A percentile compares a stretch with the other conserved stretches of the same genome.
phyloP scores from a whole-genome alignment of 2,329 filamentous ascomycete species.

The Onygenales sp. region DNA sequence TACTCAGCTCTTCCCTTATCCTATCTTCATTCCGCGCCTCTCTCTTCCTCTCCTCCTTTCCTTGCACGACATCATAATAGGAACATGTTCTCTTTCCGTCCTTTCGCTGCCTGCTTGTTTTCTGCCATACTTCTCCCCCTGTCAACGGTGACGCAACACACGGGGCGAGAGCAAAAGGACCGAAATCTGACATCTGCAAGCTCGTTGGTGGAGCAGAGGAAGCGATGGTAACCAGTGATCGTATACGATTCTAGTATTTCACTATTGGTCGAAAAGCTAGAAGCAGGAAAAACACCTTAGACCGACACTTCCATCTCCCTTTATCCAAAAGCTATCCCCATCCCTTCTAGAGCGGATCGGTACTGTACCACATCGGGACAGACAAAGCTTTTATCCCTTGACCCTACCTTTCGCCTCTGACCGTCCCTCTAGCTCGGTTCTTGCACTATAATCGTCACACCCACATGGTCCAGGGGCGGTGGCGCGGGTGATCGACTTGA shows the following conservation, averaged over 20 bases:
- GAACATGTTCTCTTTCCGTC: not conserved
- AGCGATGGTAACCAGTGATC: not conserved
- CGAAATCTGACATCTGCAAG: not conserved
- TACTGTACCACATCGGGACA: constrained; percentile 2
- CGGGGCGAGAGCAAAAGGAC: not conserved
- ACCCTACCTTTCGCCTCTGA: not conserved
- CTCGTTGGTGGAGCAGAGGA: not conserved
- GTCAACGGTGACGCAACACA: not conserved
- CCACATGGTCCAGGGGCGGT: constrained; percentile 4
- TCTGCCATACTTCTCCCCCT: not conserved
- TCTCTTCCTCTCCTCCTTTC: not conserved
- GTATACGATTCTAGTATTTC: not conserved
- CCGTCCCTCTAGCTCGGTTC: not conserved
- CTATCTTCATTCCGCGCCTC: not conserved
- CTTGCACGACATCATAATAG: not conserved
- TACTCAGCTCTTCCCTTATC: not conserved
- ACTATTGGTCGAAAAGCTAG: not conserved
- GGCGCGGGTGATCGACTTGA: constrained; percentile 1
- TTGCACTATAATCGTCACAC: constrained; percentile 1
- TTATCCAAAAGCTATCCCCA: not conserved
- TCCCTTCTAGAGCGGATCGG: not conserved
- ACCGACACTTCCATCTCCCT: constrained; percentile 1
- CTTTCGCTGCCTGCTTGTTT: not conserved
- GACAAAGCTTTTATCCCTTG: constrained; percentile 3
- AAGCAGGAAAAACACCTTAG: not conserved